Base-by-base conservation (phyloP, 1,284 basidiomycete genomes). In the Papiliotrema nemorosa region DNA sequence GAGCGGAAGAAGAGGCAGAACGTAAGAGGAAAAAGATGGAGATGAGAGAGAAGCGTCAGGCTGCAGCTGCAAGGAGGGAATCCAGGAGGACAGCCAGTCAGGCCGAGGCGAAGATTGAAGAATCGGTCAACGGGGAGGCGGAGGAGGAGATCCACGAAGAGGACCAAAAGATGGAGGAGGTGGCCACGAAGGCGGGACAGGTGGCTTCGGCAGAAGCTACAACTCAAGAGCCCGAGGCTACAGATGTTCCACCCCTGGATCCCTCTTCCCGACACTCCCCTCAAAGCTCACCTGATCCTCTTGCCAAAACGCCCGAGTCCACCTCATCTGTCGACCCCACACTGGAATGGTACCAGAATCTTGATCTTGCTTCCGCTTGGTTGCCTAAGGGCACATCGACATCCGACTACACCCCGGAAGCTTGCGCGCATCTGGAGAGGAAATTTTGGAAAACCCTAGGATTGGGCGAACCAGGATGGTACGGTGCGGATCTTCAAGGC, bases 401-500 rank as follows among this genome's bases (percentile, higher is more conserved):
- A 0, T 75, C 78, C 14, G 90, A 94, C 68, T 97, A 90, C 60
- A 90, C 87, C 0, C 79, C 82, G 2, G 88, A 90, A 54, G 87
- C 88, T 49, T 97, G 93, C 71, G 81, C 83, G 54, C 84, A 86
- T 55, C 81, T 98, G 25, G 94, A 97, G 75, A 80, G 89, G 41
- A 82, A 87, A 54, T 97, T 87, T 72, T 99, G 96, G 94, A 81
- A 91, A 50, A 87, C 88, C 13, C 76, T 96, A 21, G 90, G 90
- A 7, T 36, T 68, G 18, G 70, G 70, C 2, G 88, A 86, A 60
- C 81, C 91, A 18, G 82, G 92, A 47, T 86, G 92, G 93, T 99
- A 99, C 73, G 94, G 94, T 29, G 94, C 96, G 5, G 94, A 98
- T 73, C 86, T 90, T 57, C 82, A 87, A 78, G 90, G 94, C 3